Base-by-base conservation (phyloP, 1,284 basidiomycete genomes). In the Trichosporon inkin region DNA sequence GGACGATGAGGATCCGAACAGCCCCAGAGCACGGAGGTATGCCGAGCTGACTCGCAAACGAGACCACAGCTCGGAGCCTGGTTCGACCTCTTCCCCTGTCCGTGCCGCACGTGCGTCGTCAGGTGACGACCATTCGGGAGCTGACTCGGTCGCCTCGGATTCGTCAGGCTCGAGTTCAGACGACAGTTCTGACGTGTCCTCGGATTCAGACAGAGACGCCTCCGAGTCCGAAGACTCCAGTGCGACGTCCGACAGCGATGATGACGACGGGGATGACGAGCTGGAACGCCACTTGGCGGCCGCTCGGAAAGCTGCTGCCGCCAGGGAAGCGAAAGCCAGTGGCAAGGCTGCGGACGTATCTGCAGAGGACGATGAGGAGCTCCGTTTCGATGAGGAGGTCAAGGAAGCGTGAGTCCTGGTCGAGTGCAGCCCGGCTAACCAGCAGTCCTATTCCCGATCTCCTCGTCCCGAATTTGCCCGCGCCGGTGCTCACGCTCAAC, bases 281-380 rank as follows among this genome's bases (percentile, higher is more conserved):
- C 79, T 90, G 2, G 81, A 87, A 39, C 84, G 83, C 10, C 77
- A 89, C 0, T 78, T 90, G 13, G 28, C 82, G 83, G 68, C 84
- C 80, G 68, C 60, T 20, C 56, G 53, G 20, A 54, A 39, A 11
- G 41, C 61, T 3, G 47, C 53, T 2, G 49, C 55, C 19, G 49
- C 49, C 5, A 53, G 37, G 39, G 17, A 36, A 22, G 34, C 17
- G 35, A 52, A 17, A 13, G 19, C 52, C 3, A 44, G 8, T 6
- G 24, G 34, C 38, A 57, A 40, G 32, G 3, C 35, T 35, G 39
- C 17, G 16, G 36, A 22, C 1, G 19, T 17, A 10, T 22, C 41
- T 22, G 13, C 44, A 37, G 68, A 80, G 56, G 74, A 78, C 56
- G 73, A 78, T 28, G 75, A 69, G n/a, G 58, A 68, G 51, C 44